Percentiles rank a stretch among this genome's conserved stretches.
Conservation (phyloP, 176 grass and related monocot genomes). For the Ananas comosus region DNA sequence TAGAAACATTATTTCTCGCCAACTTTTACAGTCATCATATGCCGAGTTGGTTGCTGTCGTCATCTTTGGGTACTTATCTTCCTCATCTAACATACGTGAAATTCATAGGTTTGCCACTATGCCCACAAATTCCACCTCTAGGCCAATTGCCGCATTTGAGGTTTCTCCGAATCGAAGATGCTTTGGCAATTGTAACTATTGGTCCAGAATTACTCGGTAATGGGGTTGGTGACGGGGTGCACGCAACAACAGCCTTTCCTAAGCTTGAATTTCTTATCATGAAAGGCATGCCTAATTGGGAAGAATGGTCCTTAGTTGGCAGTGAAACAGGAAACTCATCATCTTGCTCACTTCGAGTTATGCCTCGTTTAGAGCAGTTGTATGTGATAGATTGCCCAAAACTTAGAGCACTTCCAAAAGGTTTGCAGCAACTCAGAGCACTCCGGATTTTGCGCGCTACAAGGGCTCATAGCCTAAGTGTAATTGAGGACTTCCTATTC, state of each 20-base stretch:
- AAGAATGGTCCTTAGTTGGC: constrained; percentile 18
- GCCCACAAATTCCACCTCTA: constrained; percentile 16
- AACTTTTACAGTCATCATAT: constrained; percentile 6
- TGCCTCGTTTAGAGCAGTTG: background rate
- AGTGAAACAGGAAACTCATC: background rate
- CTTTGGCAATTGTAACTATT: constrained; percentile 18
- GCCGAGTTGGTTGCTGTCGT: constrained; percentile 5
- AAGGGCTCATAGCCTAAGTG: background rate
- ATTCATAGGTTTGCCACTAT: constrained; percentile 7
- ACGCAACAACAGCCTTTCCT: constrained; percentile 12
- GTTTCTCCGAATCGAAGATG: constrained; percentile 5
- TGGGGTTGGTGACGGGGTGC: background rate
- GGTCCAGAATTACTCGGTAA: constrained; percentile 12
- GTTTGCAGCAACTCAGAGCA: constrained; percentile 1
- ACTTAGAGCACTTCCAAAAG: constrained; percentile 20
- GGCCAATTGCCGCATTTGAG: constrained; percentile 15
- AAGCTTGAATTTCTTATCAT: constrained; percentile 14
- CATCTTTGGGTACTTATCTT: background rate
- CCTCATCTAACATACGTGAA: constrained; percentile 6
- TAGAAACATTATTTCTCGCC: background rate
- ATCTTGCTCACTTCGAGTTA: background rate
- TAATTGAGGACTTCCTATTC: constrained; percentile 16
- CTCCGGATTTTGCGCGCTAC: background rate
- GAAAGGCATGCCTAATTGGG: constrained; percentile 21
- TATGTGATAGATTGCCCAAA: background rate